These are phyloP conservation scores for Trichocladium uniseriatum DNA, from an alignment of 495 filamentous ascomycete genomes.

Conservation along the genomic window DNA sequence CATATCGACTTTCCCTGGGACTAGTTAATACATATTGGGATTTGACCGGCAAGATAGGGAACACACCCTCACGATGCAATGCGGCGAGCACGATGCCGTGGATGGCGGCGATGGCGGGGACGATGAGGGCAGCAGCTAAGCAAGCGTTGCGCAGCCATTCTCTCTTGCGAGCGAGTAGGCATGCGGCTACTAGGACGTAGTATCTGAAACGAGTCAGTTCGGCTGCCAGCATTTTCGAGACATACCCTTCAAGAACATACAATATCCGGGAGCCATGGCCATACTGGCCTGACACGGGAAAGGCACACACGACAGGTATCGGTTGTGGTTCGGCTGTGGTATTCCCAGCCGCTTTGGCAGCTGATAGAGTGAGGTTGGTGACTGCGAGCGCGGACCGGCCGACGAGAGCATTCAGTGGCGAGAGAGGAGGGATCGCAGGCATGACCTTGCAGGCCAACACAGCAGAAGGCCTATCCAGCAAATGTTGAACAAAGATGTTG, in stretches of 20 bases:
- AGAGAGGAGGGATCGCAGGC: conserved; percentile 1
- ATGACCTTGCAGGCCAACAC: conserved; percentile 9
- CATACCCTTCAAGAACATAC: conserved; percentile 32
- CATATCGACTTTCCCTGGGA: conserved; percentile 42
- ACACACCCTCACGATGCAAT: conserved; percentile 41
- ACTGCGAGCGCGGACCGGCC: conserved; percentile 2
- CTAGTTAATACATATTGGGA: too few relatives aligned
- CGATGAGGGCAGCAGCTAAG: conserved; percentile 50
- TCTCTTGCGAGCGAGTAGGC: conserved; percentile 45
- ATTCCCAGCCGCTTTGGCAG: conserved; percentile 15
- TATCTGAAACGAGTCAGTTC: conserved; percentile 32
- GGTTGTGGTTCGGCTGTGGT: conserved; percentile 27
- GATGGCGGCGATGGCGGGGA: conserved; percentile 51
- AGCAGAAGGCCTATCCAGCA: neutral
- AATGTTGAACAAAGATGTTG: neutral
- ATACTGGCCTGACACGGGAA: conserved; percentile 54
- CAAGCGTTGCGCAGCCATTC: conserved; percentile 51
- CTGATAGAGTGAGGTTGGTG: neutral
- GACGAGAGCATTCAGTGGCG: neutral
- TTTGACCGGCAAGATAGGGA: neutral
- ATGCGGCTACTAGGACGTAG: conserved; percentile 50
- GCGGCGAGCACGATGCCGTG: conserved; percentile 50
- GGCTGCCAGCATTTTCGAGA: too few relatives aligned
- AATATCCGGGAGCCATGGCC: conserved; percentile 46
- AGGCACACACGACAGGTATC: conserved; percentile 47